Evolutionary conservation across 176 grass and related monocot species (phyloP).

Genomic region (Carex scoparia): DNA sequence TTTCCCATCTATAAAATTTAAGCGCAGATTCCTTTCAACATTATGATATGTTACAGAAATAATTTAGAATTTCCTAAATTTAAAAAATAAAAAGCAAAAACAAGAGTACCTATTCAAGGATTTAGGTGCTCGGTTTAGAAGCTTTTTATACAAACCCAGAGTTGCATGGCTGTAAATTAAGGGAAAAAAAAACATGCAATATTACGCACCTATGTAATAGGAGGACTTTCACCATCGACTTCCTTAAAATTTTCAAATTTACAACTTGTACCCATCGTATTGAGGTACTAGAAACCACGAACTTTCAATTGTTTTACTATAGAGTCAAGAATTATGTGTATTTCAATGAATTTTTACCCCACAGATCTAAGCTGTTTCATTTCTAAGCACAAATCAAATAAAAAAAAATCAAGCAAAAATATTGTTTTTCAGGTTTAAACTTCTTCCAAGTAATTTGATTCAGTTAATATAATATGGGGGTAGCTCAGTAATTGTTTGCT

Average conservation of each 20-base stretch:
- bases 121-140: slow-evolving; percentile 84
- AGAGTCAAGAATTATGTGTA: too few relatives aligned
- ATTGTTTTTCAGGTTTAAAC: too few relatives aligned
- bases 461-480: too few relatives aligned
- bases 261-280: background rate
- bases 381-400: too few relatives aligned
- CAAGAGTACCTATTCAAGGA: slow-evolving; percentile 64
- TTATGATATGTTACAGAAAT: background rate
- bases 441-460: too few relatives aligned
- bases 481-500: too few relatives aligned
- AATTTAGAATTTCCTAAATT: background rate
- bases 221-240: background rate
- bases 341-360: too few relatives aligned
- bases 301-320: too few relatives aligned
- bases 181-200: slow-evolving; percentile 17
- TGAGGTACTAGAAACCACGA: background rate
- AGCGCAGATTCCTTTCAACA: background rate
- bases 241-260: background rate
- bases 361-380: too few relatives aligned
- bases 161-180: slow-evolving; percentile 79
- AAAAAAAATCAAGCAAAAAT: too few relatives aligned
- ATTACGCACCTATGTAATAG: background rate
- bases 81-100: background rate
- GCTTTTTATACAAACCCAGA: slow-evolving; percentile 92
- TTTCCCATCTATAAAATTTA: slow-evolving; percentile 65